Evolutionary conservation across 2,329 filamentous ascomycete genomes (phyloP).

Genomic region (Diatrype stigma): DNA sequence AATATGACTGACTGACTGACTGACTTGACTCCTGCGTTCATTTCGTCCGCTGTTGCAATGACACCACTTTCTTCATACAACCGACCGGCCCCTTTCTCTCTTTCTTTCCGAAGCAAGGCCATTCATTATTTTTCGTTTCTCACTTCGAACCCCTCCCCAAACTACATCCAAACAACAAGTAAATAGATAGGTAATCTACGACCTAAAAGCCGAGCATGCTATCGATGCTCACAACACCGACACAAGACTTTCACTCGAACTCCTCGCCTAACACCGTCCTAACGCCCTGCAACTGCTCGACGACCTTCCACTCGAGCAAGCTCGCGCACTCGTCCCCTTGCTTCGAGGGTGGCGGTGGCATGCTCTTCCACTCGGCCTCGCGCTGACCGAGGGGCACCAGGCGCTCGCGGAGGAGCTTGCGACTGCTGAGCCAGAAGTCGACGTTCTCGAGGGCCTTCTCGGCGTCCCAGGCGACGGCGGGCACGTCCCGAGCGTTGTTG

Average conservation of each 20-base stretch:
- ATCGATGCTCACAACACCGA: neutral
- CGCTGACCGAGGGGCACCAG: slow-evolving; percentile 69
- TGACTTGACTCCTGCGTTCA: too few relatives aligned
- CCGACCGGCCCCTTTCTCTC: too few relatives aligned
- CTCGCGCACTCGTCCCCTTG: slow-evolving; percentile 50
- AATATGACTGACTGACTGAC: too few relatives aligned
- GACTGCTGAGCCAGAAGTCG: slow-evolving; percentile 72
- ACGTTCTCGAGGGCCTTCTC: slow-evolving; percentile 72
- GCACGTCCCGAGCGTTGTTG: slow-evolving; percentile 68
- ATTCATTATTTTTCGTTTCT: too few relatives aligned
- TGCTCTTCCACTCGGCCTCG: slow-evolving; percentile 60
- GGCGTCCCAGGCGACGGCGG: slow-evolving; percentile 71
- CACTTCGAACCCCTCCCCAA: too few relatives aligned
- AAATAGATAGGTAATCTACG: too few relatives aligned
- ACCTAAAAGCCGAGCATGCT: too few relatives aligned
- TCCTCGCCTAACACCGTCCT: slow-evolving; percentile 52
- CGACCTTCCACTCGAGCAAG: slow-evolving; percentile 70
- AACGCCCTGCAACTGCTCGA: slow-evolving; percentile 62
- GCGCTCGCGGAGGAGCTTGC: slow-evolving; percentile 65
- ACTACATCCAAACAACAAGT: too few relatives aligned
- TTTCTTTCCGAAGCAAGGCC: too few relatives aligned
- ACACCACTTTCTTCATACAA: too few relatives aligned
- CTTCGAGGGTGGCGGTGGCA: slow-evolving; percentile 23
- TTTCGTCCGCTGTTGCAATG: too few relatives aligned
- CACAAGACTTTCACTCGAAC: slow-evolving; percentile 31